These are phyloP conservation scores for Euphorbia peplus DNA, from an alignment of 345 rosid species.

Conservation along the genomic window DNA sequence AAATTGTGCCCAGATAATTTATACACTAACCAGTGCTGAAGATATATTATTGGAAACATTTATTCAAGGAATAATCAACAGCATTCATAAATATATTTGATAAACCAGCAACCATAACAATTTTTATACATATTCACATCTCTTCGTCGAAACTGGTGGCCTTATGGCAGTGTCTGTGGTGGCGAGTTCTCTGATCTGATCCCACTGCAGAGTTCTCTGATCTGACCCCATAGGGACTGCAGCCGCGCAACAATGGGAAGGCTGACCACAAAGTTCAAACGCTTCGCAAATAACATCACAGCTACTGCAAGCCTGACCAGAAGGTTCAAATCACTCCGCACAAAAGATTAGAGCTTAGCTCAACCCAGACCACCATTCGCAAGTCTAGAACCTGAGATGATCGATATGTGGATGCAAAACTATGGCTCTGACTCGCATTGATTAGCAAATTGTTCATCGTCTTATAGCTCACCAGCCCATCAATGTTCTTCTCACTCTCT, in stretches of 20 bases:
- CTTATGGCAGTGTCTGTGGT: not conserved
- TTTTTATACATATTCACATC: not conserved
- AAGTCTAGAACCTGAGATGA: not conserved
- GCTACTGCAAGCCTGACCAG: too few relatives aligned
- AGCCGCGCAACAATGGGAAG: not conserved
- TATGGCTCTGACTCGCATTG: not conserved
- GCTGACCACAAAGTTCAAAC: too few relatives aligned
- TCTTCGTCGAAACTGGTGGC: not conserved
- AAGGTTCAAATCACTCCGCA: too few relatives aligned
- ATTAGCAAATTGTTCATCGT: too few relatives aligned
- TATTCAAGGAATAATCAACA: not conserved
- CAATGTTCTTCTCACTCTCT: conserved; percentile 21
- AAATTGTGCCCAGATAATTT: too few relatives aligned
- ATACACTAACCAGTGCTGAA: not conserved
- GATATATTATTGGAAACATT: not conserved
- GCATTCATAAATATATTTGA: not conserved
- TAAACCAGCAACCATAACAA: not conserved
- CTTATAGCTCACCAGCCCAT: conserved; percentile 27
- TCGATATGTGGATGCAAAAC: not conserved
- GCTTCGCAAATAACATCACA: too few relatives aligned
- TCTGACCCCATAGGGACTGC: not conserved
- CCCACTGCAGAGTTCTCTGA: conserved; percentile 1
- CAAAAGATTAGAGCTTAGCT: too few relatives aligned
- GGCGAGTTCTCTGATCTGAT: not conserved
- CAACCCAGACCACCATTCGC: not conserved